A percentile compares a stretch with the other conserved stretches of the same genome.
These are phyloP conservation scores for Botrytis fabae DNA, from an alignment of 2,329 filamentous ascomycete genomes.

Conservation along the genomic window DNA sequence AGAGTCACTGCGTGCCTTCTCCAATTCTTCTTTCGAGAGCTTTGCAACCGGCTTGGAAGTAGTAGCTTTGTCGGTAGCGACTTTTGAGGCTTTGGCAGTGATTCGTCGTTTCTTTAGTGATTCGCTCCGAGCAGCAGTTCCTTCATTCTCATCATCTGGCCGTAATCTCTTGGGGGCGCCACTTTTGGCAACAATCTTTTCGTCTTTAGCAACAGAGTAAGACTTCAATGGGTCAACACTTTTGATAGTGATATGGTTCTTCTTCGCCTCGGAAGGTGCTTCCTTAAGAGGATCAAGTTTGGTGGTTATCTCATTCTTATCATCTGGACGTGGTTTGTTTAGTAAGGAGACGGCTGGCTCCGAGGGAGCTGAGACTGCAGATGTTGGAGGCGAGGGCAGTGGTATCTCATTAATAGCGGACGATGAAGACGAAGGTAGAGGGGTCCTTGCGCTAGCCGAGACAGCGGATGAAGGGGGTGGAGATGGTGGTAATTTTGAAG, in stretches of 20 bases:
- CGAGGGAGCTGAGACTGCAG: background rate
- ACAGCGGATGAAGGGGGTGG: constrained; percentile 1
- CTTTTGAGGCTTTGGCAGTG: background rate
- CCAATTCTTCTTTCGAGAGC: constrained; percentile 8
- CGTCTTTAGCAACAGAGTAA: background rate
- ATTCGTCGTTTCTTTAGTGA: background rate
- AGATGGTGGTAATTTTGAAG: background rate
- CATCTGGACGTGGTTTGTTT: background rate
- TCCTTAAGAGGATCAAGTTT: background rate
- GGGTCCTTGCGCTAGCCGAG: background rate
- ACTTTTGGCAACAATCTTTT: background rate
- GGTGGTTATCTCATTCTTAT: background rate
- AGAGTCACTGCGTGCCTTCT: constrained; percentile 8
- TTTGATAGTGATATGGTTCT: background rate
- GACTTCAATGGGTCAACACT: background rate
- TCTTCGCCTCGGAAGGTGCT: background rate
- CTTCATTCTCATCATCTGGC: constrained; percentile 7
- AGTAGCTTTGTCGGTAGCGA: background rate
- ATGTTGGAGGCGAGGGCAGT: background rate
- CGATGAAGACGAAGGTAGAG: background rate
- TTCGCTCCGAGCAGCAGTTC: background rate
- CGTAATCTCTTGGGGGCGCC: background rate
- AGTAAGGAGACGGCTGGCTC: background rate
- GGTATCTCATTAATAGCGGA: background rate
- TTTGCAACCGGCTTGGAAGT: background rate